phyloP scores from a whole-genome alignment of 2,329 filamentous ascomycete species.

The Apiospora saccharicola region DNA sequence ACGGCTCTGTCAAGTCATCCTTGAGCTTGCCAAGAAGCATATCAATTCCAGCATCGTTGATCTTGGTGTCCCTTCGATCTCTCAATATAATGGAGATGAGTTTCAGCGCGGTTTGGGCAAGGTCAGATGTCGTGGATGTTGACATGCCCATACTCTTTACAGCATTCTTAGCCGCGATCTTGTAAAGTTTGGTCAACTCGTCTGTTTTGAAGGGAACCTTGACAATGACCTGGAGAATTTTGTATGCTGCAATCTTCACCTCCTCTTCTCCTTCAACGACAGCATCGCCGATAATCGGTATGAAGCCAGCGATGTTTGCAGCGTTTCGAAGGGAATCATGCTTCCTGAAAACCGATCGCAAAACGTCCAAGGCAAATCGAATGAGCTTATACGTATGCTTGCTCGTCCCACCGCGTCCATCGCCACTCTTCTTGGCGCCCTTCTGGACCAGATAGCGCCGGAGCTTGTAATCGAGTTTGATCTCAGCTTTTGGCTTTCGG shows the following conservation, averaged over 20 bases:
- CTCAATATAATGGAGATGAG: constrained; percentile 84
- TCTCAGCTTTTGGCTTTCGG: constrained; percentile 57
- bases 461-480: constrained; percentile 67
- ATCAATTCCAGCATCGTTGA: constrained; percentile 84
- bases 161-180: constrained; percentile 85
- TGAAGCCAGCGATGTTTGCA: constrained; percentile 81
- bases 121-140: constrained; percentile 79
- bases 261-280: constrained; percentile 88
- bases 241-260: constrained; percentile 86
- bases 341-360: constrained; percentile 86
- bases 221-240: constrained; percentile 83
- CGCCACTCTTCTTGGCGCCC: constrained; percentile 76
- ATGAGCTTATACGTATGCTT: constrained; percentile 88
- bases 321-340: constrained; percentile 82
- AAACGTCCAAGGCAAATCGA: constrained; percentile 85
- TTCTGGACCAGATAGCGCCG: constrained; percentile 83
- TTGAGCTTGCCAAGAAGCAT: constrained; percentile 83
- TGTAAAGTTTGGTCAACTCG: constrained; percentile 68
- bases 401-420: constrained; percentile 74
- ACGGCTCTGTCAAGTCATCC: constrained; percentile 89
- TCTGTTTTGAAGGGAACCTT: constrained; percentile 82
- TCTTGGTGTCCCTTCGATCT: constrained; percentile 75
- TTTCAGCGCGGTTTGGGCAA: constrained; percentile 88
- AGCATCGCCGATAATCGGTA: constrained; percentile 88
- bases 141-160: constrained; percentile 81